A percentile compares a stretch with the other conserved stretches of the same genome.
phyloP scores from a whole-genome alignment of 192 early-diverging fungal species.

The Chytriomyces sp. region DNA sequence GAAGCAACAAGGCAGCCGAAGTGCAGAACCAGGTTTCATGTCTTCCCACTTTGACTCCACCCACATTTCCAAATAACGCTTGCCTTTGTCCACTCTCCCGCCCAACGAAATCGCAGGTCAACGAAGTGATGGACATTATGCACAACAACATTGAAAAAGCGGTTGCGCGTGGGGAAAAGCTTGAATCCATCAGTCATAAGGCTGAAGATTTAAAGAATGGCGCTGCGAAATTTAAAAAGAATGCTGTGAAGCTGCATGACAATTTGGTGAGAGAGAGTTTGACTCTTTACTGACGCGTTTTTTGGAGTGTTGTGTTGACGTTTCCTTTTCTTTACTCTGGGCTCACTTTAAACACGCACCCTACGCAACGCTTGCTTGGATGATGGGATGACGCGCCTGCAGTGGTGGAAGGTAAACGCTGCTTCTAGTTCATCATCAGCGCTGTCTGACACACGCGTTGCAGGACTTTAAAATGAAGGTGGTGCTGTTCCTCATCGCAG shows the following conservation, averaged over 20 bases:
- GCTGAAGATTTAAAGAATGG: slow-evolving; percentile 76
- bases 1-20: background rate
- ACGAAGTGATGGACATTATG: slow-evolving; percentile 93
- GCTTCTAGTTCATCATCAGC: too few relatives aligned
- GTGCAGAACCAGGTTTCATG: slow-evolving; percentile 7
- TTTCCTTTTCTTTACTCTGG: too few relatives aligned
- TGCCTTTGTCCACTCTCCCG: background rate
- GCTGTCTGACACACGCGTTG: too few relatives aligned
- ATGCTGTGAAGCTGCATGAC: slow-evolving; percentile 67
- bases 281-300: background rate
- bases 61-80: background rate
- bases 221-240: slow-evolving; percentile 76
- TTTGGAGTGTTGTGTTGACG: background rate
- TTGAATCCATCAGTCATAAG: slow-evolving; percentile 81
- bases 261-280: slow-evolving; percentile 7
- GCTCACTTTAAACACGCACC: too few relatives aligned
- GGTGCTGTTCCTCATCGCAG: too few relatives aligned
- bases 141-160: slow-evolving; percentile 88
- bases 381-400: too few relatives aligned
- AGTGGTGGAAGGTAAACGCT: too few relatives aligned
- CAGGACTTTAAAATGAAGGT: too few relatives aligned
- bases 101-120: slow-evolving; percentile 61
- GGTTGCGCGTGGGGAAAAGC: slow-evolving; percentile 80
- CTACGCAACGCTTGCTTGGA: too few relatives aligned
- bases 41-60: too few relatives aligned